Conservation (phyloP, 352 stramenopile species). For the Pelagophyceae sp. region DNA sequence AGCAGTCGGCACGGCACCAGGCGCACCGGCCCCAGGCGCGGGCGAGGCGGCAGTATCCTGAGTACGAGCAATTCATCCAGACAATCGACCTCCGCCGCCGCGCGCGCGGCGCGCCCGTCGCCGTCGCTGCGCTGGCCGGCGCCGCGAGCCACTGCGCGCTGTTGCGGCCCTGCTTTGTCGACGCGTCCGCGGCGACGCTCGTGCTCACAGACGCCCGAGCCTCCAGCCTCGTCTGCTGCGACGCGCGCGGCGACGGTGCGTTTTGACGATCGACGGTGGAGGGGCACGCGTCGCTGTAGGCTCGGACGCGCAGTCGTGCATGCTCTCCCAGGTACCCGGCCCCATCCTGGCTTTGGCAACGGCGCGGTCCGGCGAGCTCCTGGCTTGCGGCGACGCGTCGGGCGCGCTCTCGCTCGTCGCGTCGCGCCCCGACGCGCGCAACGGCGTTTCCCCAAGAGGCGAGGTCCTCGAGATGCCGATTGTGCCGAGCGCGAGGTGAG, state of each 20-base stretch:
- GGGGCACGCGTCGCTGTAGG: too few relatives aligned
- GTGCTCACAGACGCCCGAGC: background rate
- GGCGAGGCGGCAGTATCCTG: background rate
- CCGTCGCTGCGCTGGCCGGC: background rate
- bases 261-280: too few relatives aligned
- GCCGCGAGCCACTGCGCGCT: background rate
- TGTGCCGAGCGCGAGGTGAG: background rate
- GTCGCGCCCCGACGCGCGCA: background rate
- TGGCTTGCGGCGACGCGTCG: background rate
- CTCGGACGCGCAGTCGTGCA: background rate
- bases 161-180: background rate
- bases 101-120: background rate
- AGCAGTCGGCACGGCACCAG: background rate
- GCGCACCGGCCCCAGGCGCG: background rate
- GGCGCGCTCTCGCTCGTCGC: background rate
- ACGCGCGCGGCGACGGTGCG: background rate
- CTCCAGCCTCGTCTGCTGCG: background rate
- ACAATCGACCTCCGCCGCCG: background rate
- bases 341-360: background rate
- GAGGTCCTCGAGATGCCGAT: background rate
- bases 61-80: background rate
- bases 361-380: background rate
- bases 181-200: background rate
- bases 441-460: background rate
- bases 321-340: background rate